Evolutionary conservation across 176 grass and related monocot genomes (phyloP).

Genomic region (Aegilops sharonensis): DNA sequence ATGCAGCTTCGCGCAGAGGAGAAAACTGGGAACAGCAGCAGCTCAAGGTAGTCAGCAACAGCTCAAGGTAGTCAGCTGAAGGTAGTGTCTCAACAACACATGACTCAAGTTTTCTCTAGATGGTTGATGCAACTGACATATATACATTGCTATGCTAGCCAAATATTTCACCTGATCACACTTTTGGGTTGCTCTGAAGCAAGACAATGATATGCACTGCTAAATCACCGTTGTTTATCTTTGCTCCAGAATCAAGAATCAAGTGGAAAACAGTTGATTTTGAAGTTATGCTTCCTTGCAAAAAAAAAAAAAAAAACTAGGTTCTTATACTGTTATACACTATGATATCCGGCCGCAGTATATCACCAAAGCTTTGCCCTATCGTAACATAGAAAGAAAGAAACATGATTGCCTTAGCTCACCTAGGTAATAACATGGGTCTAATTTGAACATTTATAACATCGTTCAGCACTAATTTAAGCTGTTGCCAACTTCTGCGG

Average conservation of each 20-base stretch:
- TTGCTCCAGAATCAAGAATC: neutral
- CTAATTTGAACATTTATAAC: too few relatives aligned
- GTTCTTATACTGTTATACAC: too few relatives aligned
- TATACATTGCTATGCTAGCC: neutral
- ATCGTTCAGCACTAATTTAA: too few relatives aligned
- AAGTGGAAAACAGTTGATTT: neutral
- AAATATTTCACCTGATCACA: neutral
- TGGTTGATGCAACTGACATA: neutral
- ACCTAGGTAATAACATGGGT: too few relatives aligned
- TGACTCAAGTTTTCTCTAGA: neutral
- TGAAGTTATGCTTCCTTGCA: too few relatives aligned
- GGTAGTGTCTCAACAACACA: slow-evolving; percentile 1
- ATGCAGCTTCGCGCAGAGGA: neutral
- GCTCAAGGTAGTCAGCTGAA: neutral
- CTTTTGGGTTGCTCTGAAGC: neutral
- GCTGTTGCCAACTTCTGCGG: too few relatives aligned
- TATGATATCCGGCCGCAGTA: too few relatives aligned
- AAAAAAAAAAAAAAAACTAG: too few relatives aligned
- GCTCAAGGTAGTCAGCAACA: neutral
- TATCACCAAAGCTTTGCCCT: too few relatives aligned
- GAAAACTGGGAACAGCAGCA: neutral
- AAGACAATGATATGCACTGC: neutral
- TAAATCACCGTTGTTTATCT: neutral
- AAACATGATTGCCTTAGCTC: too few relatives aligned
- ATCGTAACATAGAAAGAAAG: too few relatives aligned